These are phyloP conservation scores for Aspergillus hiratsukae DNA, from an alignment of 2,329 filamentous ascomycete genomes.

Conservation along the genomic window DNA sequence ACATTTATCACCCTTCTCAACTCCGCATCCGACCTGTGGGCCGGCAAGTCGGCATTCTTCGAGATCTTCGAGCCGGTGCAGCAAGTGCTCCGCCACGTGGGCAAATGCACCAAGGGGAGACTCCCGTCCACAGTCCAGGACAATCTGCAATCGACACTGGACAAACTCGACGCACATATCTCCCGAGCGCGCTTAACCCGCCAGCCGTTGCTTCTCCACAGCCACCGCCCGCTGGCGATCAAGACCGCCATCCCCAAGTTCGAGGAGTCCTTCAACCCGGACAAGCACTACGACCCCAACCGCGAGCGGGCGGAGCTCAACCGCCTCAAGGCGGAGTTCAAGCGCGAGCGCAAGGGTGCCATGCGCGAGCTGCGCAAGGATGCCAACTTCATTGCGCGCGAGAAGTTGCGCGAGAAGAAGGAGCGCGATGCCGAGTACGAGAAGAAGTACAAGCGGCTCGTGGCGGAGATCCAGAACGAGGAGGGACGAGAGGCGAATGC, in stretches of 20 bases:
- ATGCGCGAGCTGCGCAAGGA: conserved; percentile 94
- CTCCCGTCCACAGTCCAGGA: conserved; percentile 40
- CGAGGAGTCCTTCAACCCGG: conserved; percentile 89
- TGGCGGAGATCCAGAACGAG: conserved; percentile 93
- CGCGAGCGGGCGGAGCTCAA: conserved; percentile 79
- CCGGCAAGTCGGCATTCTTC: conserved; percentile 65
- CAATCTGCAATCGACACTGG: conserved; percentile 26
- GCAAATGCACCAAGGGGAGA: conserved; percentile 49
- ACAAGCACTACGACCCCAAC: conserved; percentile 96
- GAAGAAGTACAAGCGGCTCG: conserved; percentile 86
- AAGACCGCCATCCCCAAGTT: conserved; percentile 88
- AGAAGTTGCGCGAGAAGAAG: conserved; percentile 89
- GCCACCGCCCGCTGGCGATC: conserved; percentile 84
- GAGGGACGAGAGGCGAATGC: conserved; percentile 81
- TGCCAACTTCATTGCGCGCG: conserved; percentile 84
- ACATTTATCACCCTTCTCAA: conserved; percentile 64
- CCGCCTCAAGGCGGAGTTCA: conserved; percentile 85
- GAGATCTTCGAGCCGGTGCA: conserved; percentile 71
- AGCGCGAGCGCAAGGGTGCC: conserved; percentile 91
- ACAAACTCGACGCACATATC: conserved; percentile 42
- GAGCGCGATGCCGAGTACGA: conserved; percentile 90
- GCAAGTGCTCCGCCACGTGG: conserved; percentile 58
- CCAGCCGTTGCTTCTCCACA: conserved; percentile 78
- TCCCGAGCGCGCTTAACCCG: conserved; percentile 61
- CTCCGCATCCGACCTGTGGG: conserved; percentile 68